Evolutionary conservation across 768 basidiomycete species (phyloP).

Genomic region (Pisolithus tinctorius): DNA sequence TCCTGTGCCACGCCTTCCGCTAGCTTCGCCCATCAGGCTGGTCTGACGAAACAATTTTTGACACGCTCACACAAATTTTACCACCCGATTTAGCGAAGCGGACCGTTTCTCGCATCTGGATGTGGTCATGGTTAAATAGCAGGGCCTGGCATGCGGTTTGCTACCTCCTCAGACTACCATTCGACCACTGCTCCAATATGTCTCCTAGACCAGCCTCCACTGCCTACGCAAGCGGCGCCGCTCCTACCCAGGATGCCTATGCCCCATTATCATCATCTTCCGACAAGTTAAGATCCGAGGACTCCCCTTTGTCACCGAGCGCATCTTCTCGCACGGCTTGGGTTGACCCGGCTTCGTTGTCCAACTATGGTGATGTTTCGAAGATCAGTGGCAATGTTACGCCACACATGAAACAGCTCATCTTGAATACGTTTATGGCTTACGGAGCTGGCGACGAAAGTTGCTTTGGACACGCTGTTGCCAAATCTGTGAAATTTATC

Average conservation of each 20-base stretch:
- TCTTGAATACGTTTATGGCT: conserved; percentile 57
- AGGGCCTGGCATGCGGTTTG: neutral
- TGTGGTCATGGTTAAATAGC: conserved; percentile 24
- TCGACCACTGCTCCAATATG: conserved; percentile 12
- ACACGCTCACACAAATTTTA: neutral
- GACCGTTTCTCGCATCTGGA: conserved; percentile 10
- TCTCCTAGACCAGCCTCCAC: conserved; percentile 18
- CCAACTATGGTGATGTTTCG: conserved; percentile 50
- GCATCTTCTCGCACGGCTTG: conserved; percentile 35
- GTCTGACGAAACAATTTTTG: neutral
- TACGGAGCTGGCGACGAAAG: conserved; percentile 66
- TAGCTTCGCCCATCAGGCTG: conserved; percentile 1
- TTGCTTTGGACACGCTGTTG: conserved; percentile 56
- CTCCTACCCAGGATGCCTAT: conserved; percentile 23
- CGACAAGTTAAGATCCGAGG: conserved; percentile 17
- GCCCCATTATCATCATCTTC: conserved; percentile 20
- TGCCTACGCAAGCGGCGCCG: conserved; percentile 21
- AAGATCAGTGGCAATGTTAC: conserved; percentile 59
- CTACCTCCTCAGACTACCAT: neutral
- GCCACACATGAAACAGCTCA: conserved; percentile 57
- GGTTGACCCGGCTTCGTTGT: conserved; percentile 60
- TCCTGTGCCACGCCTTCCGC: neutral
- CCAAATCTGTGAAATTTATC: conserved; percentile 52
- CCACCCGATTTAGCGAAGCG: conserved; percentile 18
- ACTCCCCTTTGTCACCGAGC: conserved; percentile 6